Evolutionary conservation across 2,329 filamentous ascomycete genomes (phyloP), one percentile per base, ranked within the genome.

Genomic region (Trichoderma polysporum): DNA sequence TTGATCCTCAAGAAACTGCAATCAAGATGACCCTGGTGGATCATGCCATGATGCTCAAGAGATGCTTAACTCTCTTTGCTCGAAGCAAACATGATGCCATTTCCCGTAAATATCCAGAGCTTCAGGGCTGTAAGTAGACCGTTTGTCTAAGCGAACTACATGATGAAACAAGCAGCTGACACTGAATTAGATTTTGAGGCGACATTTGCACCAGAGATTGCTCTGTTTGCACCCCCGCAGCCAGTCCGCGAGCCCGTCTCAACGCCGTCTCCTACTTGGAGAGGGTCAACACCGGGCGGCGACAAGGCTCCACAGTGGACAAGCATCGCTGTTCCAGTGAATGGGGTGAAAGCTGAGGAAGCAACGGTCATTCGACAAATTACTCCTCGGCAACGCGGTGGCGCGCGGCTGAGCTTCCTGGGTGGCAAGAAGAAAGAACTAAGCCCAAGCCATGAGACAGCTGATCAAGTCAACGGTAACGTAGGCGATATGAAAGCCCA

Each of bases 1-100:
- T 83, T 25, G 81, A 87, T 25, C 82, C 86, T 0, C 84, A 93
- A 72, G 90, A 96, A 70, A 92, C 87, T 57, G 92, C 93, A 1
- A 88, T 98, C 70, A 91, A 90, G 74, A 91, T 94, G 76, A 91
- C 93, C 0, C 84, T 98, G 33, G 86, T 97, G 49, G 95, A 98
- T 74, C 94, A 98, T 77, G 92, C 93, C 2, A 86, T 97, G 68
- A 90, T 92, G 77, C 88, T 98, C 73, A 93, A 94, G 80, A 89
- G 92, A 70, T 94, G 92, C 73, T 79, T 98, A 69, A 83, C 83
- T 4, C 84, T 89, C 72, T 92, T 92, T 77, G 84, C 85, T 67
- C 88, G 86, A 77, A 88, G 84, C 80, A 85, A 78, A 45, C 88
- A 86, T 77, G 87, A 82, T 77, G 84, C 80, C 78, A 88, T 86